Evolutionary conservation across 2,329 filamentous ascomycete genomes (phyloP), one percentile per base, ranked within the genome.

Genomic region (Sporothrix brasiliensis): DNA sequence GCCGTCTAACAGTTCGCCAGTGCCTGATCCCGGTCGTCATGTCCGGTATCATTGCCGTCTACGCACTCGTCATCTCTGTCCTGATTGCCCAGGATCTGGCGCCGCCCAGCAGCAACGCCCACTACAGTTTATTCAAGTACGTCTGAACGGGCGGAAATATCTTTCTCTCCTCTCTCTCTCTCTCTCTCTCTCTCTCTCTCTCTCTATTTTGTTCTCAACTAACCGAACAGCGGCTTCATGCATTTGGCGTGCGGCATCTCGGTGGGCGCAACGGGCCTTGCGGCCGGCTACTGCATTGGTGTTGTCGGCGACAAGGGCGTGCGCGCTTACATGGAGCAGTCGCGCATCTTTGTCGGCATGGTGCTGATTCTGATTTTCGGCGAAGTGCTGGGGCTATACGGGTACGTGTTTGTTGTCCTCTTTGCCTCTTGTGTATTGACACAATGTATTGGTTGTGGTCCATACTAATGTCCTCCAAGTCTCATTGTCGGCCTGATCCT

Each of bases 1-100:
- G 13, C 24, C 3, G 13, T 16, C 47, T 47, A 50, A 19, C 49
- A 34, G 6, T 34, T 34, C 34, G 0, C 14, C 76, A 93, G 91
- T 94, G 91, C 70, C 84, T 94, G 68, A 94, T 94, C 75, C 92
- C 92, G 73, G 92, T 95, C 75, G 90, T 99, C 84, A 99, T 99
- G 95, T 97, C 95, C 76, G 95, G 95, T 88, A 99, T 99, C 79
- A 93, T 99, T 78, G 95, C 95, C 71, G 95, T 99, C 75, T 99
- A 99, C 83, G 92, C 94, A 67, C 91, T 99, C 76, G 95, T 99
- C 77, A 94, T 99, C 76, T 92, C 94, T 21, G 95, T 99, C 78
- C 88, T 99, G 75, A 99, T 99, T 79, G 92, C 93, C 70, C 91
- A 93, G 81, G 93, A 97, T 80, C 89, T 98, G 79, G 87, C 86